Percentiles rank a stretch among this genome's conserved stretches.
Conservation (phyloP, 495 filamentous ascomycete species). For the Hyaloscypha bicolor region DNA sequence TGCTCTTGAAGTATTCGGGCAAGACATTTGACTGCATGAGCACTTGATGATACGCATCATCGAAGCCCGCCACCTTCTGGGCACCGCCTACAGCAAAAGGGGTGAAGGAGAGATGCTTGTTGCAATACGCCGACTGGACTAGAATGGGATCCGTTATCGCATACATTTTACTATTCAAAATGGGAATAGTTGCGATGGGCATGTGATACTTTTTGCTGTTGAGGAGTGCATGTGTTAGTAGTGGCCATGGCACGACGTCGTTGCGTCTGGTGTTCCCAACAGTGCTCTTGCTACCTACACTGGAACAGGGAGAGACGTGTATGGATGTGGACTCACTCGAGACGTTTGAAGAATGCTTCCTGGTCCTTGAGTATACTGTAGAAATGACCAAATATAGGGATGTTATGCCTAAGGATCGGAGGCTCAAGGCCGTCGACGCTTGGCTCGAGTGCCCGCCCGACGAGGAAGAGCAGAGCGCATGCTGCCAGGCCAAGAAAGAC, state of each 20-base stretch:
- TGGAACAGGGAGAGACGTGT: too few relatives aligned
- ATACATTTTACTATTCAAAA: slow-evolving; percentile 29
- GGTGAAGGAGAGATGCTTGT: slow-evolving; percentile 33
- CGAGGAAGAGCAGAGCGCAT: too few relatives aligned
- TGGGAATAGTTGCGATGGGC: slow-evolving; percentile 19
- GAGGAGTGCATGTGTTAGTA: not conserved
- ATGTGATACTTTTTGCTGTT: not conserved
- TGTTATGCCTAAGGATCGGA: slow-evolving; percentile 29
- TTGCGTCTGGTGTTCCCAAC: too few relatives aligned
- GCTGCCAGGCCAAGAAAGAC: too few relatives aligned
- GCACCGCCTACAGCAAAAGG: too few relatives aligned
- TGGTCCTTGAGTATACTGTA: slow-evolving; percentile 32
- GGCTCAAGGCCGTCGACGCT: slow-evolving; percentile 31
- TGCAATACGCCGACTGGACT: slow-evolving; percentile 28
- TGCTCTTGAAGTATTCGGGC: too few relatives aligned
- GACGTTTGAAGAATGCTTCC: slow-evolving; percentile 26
- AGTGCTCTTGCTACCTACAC: too few relatives aligned
- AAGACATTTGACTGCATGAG: too few relatives aligned
- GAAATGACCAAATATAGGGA: slow-evolving; percentile 38
- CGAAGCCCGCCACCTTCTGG: too few relatives aligned
- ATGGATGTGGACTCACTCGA: slow-evolving; percentile 24
- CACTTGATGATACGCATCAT: slow-evolving; percentile 28
- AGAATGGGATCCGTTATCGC: slow-evolving; percentile 33
- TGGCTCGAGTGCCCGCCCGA: too few relatives aligned
- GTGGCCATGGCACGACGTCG: too few relatives aligned